These are phyloP conservation scores for Podila verticillata DNA, from an alignment of 192 early-diverging fungal genomes.

Conservation along the genomic window DNA sequence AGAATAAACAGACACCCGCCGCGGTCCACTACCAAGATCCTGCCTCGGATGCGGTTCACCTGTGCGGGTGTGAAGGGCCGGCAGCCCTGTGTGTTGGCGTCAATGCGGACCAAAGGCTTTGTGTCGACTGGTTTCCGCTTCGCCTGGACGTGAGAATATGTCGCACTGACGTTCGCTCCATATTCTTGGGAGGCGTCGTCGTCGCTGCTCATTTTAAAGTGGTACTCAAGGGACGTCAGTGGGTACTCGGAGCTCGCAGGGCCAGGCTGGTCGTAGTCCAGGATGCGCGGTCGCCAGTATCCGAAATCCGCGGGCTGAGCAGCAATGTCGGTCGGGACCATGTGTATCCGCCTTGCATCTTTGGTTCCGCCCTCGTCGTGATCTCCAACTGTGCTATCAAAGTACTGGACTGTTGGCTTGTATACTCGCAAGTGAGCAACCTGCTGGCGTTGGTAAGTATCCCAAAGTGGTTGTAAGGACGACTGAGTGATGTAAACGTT, in stretches of 20 bases:
- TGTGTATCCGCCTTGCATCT: neutral
- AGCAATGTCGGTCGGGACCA: constrained; percentile 4
- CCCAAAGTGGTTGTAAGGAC: constrained; percentile 42
- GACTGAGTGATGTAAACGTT: constrained; percentile 33
- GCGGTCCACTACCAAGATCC: constrained; percentile 53
- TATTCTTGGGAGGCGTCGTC: no score
- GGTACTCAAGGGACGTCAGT: neutral
- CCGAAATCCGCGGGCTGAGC: constrained; percentile 37
- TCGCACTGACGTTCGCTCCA: neutral
- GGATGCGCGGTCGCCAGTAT: constrained; percentile 25
- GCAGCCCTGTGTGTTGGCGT: constrained; percentile 42
- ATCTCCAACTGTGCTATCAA: neutral
- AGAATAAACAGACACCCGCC: constrained; percentile 56
- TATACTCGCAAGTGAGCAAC: constrained; percentile 28
- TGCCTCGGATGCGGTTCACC: constrained; percentile 18
- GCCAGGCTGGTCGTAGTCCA: constrained; percentile 10
- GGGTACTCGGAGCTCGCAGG: neutral
- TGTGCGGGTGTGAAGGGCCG: constrained; percentile 34
- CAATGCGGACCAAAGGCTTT: constrained; percentile 10
- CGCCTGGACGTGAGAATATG: neutral
- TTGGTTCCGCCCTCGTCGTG: neutral
- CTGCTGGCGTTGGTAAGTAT: constrained; percentile 37
- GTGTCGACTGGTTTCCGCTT: constrained; percentile 1
- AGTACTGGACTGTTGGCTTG: neutral
- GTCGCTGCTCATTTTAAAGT: neutral